These are phyloP conservation scores for Trichophyton mentagrophytes DNA, from an alignment of 2,329 filamentous ascomycete species.

Conservation along the genomic window DNA sequence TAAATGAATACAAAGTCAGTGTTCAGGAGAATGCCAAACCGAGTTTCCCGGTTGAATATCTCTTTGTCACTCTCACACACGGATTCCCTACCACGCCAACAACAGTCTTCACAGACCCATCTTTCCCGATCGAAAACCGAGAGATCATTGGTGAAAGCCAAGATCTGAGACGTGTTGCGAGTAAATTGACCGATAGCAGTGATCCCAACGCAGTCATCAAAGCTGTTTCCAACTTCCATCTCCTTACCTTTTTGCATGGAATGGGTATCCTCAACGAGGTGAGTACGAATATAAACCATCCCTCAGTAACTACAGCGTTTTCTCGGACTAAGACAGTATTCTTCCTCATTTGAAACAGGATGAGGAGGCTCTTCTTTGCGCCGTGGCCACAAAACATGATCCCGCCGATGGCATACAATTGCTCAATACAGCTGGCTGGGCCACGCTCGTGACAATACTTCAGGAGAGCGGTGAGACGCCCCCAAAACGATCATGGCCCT, in stretches of 20 bases:
- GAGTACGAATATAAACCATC: constrained; percentile 12
- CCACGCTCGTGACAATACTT: constrained; percentile 82
- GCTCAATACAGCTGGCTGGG: constrained; percentile 80
- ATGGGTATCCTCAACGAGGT: constrained; percentile 80
- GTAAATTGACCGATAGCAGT: constrained; percentile 55
- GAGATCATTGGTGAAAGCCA: constrained; percentile 76
- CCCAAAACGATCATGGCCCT: constrained; percentile 53
- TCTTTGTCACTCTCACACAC: constrained; percentile 90
- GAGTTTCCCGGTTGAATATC: constrained; percentile 88
- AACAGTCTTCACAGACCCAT: constrained; percentile 57
- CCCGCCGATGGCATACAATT: constrained; percentile 70
- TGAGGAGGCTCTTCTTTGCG: constrained; percentile 74
- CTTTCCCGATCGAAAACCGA: constrained; percentile 85
- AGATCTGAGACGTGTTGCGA: constrained; percentile 56
- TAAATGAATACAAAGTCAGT: constrained; percentile 93
- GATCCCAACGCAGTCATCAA: constrained; percentile 50
- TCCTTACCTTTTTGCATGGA: constrained; percentile 73
- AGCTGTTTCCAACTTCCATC: constrained; percentile 81
- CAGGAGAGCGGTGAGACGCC: constrained; percentile 94
- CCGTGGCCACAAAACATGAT: constrained; percentile 69
- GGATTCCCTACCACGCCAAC: constrained; percentile 76
- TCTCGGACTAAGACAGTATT: background rate
- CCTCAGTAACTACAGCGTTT: background rate
- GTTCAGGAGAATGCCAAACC: constrained; percentile 97
- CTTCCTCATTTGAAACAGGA: constrained; percentile 47